Percentiles rank a stretch among this genome's conserved stretches.
phyloP scores from a whole-genome alignment of 2,329 filamentous ascomycete species.

The Sclerotinia spermophila region DNA sequence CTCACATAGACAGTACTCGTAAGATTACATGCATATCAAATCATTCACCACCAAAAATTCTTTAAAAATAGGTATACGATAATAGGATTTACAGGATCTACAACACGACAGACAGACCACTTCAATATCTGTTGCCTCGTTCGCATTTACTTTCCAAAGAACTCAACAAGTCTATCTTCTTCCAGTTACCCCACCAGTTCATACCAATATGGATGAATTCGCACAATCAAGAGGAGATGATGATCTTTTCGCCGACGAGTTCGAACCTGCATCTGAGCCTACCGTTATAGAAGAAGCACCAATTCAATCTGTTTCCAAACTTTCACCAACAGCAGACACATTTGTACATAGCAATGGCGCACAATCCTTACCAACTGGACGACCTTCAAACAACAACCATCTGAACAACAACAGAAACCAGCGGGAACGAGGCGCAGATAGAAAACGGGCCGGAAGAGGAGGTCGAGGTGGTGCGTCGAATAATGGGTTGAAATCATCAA shows the following conservation, averaged over 20 bases:
- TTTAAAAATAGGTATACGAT: not conserved
- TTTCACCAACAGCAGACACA: slow-evolving; percentile 3
- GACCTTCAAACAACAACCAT: slow-evolving; percentile 6
- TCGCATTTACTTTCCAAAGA: not conserved
- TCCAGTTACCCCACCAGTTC: slow-evolving; percentile 4
- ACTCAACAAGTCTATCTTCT: not conserved
- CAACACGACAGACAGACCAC: too few relatives aligned
- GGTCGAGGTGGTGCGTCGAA: slow-evolving; percentile 19
- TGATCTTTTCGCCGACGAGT: slow-evolving; percentile 38
- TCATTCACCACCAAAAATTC: not conserved
- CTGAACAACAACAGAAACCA: not conserved
- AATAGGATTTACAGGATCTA: not conserved
- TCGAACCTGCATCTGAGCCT: slow-evolving; percentile 32
- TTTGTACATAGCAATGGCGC: not conserved
- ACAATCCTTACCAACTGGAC: not conserved
- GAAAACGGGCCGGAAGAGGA: slow-evolving; percentile 21
- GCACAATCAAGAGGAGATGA: slow-evolving; percentile 37
- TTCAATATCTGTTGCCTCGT: not conserved
- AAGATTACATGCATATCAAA: too few relatives aligned
- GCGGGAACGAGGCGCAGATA: slow-evolving; percentile 21
- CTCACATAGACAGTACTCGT: not conserved
- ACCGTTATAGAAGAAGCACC: slow-evolving; percentile 23
- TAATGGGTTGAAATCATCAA: slow-evolving; percentile 27
- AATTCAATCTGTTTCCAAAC: slow-evolving; percentile 1
- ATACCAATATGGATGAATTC: slow-evolving; percentile 35